Percentiles rank a stretch among this genome's conserved stretches.
Conservation (phyloP, 2,329 filamentous ascomycete species). For the Botrytis deweyae region DNA sequence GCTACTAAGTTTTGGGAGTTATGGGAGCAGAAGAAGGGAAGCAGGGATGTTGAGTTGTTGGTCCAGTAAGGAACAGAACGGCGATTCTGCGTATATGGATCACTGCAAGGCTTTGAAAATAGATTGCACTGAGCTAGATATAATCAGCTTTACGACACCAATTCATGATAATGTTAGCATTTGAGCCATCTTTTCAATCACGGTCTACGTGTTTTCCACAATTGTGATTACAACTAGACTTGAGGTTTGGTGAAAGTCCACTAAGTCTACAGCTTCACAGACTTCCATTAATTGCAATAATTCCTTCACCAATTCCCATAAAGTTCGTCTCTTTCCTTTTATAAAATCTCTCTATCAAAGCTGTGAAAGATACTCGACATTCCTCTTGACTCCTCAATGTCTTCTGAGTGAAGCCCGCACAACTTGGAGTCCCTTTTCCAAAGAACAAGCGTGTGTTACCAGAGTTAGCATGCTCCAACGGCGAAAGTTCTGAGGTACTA, state of each 20-base stretch:
- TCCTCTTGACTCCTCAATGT: neutral
- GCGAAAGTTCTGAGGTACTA: neutral
- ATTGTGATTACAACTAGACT: neutral
- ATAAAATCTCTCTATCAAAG: neutral
- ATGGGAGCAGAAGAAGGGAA: constrained; percentile 43
- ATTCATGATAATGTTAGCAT: neutral
- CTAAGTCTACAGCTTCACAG: no score
- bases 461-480: no score
- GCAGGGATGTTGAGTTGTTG: constrained; percentile 42
- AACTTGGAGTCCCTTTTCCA: neutral
- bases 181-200: neutral
- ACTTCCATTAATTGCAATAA: no score
- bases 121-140: neutral
- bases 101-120: neutral
- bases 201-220: neutral
- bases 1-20: constrained; percentile 47
- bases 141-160: neutral
- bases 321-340: no score
- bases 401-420: rapidly evolving
- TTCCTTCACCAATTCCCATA: no score
- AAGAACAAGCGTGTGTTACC: neutral
- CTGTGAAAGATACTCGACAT: rapidly evolving
- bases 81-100: neutral
- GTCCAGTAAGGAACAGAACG: neutral
- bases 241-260: neutral